phyloP scores from a whole-genome alignment of 192 early-diverging fungal species.

The Podila horticola region DNA sequence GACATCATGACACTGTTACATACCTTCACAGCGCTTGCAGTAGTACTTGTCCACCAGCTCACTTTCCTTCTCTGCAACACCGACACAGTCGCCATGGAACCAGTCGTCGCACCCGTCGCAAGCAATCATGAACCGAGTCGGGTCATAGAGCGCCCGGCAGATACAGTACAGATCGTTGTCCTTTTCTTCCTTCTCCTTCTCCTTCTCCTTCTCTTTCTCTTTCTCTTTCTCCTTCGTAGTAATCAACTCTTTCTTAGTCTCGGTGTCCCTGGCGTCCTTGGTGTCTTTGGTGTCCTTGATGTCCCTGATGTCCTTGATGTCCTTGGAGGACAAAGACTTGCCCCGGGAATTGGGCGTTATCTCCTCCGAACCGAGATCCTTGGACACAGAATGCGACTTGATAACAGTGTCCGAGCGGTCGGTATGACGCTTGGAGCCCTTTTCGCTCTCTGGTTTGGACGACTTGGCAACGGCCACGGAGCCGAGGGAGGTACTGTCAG shows the following conservation, averaged over 20 bases:
- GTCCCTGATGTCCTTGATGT: not conserved
- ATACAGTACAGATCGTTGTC: slow-evolving; percentile 64
- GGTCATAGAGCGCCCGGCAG: slow-evolving; percentile 66
- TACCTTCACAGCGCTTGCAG: slow-evolving; percentile 71
- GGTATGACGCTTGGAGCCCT: not conserved
- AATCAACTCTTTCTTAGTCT: not conserved
- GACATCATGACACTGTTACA: not conserved
- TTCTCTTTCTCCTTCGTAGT: not conserved
- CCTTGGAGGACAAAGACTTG: not conserved
- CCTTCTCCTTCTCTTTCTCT: not conserved
- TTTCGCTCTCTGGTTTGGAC: not conserved
- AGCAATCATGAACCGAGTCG: slow-evolving; percentile 74
- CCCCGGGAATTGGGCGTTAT: not conserved
- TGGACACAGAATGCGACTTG: not conserved
- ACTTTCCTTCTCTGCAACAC: slow-evolving; percentile 64
- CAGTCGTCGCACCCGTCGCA: slow-evolving; percentile 82
- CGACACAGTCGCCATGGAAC: slow-evolving; percentile 82
- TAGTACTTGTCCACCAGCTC: slow-evolving; percentile 70
- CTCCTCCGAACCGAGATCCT: not conserved
- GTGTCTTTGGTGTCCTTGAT: not conserved
- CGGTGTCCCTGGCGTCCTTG: not conserved
- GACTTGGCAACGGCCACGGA: not conserved
- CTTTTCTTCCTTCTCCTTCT: not conserved
- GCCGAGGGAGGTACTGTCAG: not conserved
- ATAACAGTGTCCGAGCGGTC: not conserved